Conservation (phyloP, 2,329 filamentous ascomycete species). For the Beauveria asiatica region DNA sequence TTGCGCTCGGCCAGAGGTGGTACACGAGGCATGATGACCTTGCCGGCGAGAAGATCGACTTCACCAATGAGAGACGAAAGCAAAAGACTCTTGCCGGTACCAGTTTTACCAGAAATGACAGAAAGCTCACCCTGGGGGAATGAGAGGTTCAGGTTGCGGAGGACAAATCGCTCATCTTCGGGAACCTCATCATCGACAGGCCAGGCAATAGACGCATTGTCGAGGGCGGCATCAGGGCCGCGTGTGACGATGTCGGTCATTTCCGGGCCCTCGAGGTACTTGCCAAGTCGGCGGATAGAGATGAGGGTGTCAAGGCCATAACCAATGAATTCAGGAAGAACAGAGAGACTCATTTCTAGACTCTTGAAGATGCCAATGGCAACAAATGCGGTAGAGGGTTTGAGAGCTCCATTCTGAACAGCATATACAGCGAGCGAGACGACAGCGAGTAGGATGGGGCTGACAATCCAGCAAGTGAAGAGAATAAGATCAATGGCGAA, state of each 20-base stretch:
- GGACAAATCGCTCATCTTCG: slow-evolving; percentile 52
- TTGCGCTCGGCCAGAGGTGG: slow-evolving; percentile 45
- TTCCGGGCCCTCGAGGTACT: slow-evolving; percentile 61
- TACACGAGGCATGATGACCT: slow-evolving; percentile 45
- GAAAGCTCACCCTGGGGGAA: slow-evolving; percentile 64
- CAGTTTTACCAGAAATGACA: slow-evolving; percentile 69
- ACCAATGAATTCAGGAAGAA: slow-evolving; percentile 65
- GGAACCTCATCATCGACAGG: slow-evolving; percentile 54
- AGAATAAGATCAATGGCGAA: slow-evolving; percentile 57
- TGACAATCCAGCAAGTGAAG: slow-evolving; percentile 62
- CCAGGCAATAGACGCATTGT: slow-evolving; percentile 65
- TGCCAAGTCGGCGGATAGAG: slow-evolving; percentile 63
- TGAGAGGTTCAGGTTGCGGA: slow-evolving; percentile 54
- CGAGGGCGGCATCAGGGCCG: slow-evolving; percentile 54
- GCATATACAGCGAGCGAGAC: slow-evolving; percentile 64
- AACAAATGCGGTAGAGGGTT: slow-evolving; percentile 70
- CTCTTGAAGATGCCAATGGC: slow-evolving; percentile 65
- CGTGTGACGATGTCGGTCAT: slow-evolving; percentile 45
- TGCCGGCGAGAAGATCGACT: slow-evolving; percentile 58
- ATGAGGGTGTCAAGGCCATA: slow-evolving; percentile 63
- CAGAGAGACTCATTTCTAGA: slow-evolving; percentile 62
- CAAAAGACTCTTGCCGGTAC: slow-evolving; percentile 68
- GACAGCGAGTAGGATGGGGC: slow-evolving; percentile 65
- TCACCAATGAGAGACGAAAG: slow-evolving; percentile 69
- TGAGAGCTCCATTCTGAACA: slow-evolving; percentile 50